Conservation (phyloP, 768 basidiomycete species). For the Boletus rubroflammeus region DNA sequence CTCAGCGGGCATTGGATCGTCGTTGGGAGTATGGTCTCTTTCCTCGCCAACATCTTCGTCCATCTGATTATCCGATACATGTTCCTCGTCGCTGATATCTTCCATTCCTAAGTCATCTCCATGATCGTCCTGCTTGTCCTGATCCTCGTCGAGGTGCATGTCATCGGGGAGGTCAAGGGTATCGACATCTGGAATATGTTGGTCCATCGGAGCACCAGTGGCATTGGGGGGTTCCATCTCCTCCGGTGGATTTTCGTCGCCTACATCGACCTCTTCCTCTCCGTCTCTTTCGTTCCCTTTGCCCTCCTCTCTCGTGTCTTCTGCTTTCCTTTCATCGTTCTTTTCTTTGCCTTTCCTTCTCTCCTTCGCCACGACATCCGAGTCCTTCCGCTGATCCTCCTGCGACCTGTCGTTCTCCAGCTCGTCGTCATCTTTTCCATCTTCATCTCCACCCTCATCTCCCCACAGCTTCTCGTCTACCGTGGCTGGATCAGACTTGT, state of each 20-base stretch:
- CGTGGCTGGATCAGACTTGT: constrained; percentile 75
- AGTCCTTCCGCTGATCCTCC: constrained; percentile 40
- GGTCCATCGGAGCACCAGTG: constrained; percentile 68
- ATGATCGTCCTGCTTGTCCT: constrained; percentile 27
- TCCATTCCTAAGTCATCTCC: constrained; percentile 33
- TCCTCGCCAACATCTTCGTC: constrained; percentile 24
- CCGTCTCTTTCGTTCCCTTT: constrained; percentile 27
- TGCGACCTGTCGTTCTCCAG: constrained; percentile 59
- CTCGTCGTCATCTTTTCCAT: constrained; percentile 47
- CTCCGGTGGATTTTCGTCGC: constrained; percentile 37
- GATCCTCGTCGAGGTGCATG: constrained; percentile 53
- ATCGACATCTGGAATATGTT: constrained; percentile 73
- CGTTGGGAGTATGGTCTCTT: constrained; percentile 7
- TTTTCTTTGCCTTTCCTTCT: constrained; percentile 37
- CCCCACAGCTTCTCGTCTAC: constrained; percentile 99
- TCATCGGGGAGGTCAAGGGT: constrained; percentile 89
- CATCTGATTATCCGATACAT: constrained; percentile 21
- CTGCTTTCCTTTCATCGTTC: constrained; percentile 32
- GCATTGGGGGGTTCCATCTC: constrained; percentile 45
- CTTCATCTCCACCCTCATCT: constrained; percentile 63
- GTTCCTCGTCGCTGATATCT: constrained; percentile 35
- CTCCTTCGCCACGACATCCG: constrained; percentile 82
- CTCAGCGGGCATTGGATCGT: constrained; percentile 25
- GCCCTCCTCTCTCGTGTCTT: constrained; percentile 28
- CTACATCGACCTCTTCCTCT: constrained; percentile 20